phyloP scores from a whole-genome alignment of 75 land plant genomes.

The Picea glauca region DNA sequence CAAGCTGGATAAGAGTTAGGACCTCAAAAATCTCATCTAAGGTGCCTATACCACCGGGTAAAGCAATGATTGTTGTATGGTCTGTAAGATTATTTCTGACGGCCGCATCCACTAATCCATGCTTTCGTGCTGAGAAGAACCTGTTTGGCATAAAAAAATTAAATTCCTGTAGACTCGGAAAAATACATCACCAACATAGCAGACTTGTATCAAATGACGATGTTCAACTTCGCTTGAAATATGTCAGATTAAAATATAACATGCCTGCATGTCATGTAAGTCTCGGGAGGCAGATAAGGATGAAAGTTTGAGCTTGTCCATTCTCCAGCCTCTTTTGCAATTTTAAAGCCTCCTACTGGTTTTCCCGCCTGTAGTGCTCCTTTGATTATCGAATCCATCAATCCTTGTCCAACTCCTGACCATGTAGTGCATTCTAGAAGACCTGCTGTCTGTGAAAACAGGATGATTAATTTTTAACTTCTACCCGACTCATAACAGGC shows the following conservation, averaged over 20 bases:
- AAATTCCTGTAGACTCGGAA: not conserved
- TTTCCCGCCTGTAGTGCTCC: slow-evolving; percentile 77
- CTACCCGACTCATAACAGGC: not conserved
- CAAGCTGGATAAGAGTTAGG: slow-evolving; percentile 68
- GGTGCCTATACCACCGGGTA: slow-evolving; percentile 92
- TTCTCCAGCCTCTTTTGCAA: slow-evolving; percentile 73
- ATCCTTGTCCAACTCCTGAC: slow-evolving; percentile 95
- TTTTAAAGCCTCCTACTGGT: slow-evolving; percentile 91
- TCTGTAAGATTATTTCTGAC: slow-evolving; percentile 51
- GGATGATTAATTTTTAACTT: slow-evolving; percentile 2
- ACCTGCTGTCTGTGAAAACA: slow-evolving; percentile 49
- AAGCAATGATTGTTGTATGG: slow-evolving; percentile 67
- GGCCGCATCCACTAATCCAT: slow-evolving; percentile 86
- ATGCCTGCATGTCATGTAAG: slow-evolving; percentile 83
- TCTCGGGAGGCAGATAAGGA: slow-evolving; percentile 68
- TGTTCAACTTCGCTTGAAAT: not conserved
- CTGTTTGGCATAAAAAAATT: slow-evolving; percentile 30
- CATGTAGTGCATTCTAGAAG: slow-evolving; percentile 88
- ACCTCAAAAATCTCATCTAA: slow-evolving; percentile 92
- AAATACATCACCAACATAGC: slow-evolving; percentile 1
- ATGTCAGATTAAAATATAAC: slow-evolving; percentile 11
- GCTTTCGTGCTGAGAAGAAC: slow-evolving; percentile 94
- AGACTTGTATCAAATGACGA: not conserved
- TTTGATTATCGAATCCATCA: slow-evolving; percentile 90
- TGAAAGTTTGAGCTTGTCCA: slow-evolving; percentile 75